phyloP scores from a whole-genome alignment of 805 yeast species.

The Candida pseudofarinosa region DNA sequence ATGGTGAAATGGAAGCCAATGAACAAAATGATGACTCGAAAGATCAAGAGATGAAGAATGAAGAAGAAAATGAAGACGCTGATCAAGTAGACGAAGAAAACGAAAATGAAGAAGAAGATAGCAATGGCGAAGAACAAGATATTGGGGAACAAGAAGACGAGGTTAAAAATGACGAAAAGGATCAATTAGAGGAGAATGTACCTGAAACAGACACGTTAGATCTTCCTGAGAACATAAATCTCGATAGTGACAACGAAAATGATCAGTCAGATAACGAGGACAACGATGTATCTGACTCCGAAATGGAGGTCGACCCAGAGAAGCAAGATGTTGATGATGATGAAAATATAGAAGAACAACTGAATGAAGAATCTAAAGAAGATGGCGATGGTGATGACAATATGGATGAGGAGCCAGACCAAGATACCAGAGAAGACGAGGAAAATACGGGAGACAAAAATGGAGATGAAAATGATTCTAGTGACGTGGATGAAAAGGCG shows the following conservation, averaged over 20 bases:
- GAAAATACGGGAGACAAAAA: conserved; percentile 30
- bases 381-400: conserved; percentile 17
- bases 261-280: conserved; percentile 46
- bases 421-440: conserved; percentile 21
- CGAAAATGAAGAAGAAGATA: conserved; percentile 40
- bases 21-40: conserved; percentile 38
- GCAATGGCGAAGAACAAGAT: conserved; percentile 60
- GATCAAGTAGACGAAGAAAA: conserved; percentile 32
- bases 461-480: conserved; percentile 37
- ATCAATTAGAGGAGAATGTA: conserved; percentile 66
- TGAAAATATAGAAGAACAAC: conserved; percentile 27
- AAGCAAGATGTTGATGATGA: conserved; percentile 25
- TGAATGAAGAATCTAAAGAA: conserved; percentile 22
- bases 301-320: conserved; percentile 20
- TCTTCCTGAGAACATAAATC: conserved; percentile 85
- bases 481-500: conserved; percentile 25
- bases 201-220: conserved; percentile 87
- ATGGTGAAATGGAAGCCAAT: conserved; percentile 45
- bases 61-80: conserved; percentile 32
- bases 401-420: conserved; percentile 17
- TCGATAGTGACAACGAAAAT: conserved; percentile 64
- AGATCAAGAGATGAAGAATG: conserved; percentile 25
- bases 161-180: conserved; percentile 63
- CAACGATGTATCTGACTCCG: conserved; percentile 27
- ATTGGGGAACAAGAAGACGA: conserved; percentile 82